A percentile compares a stretch with the other conserved stretches of the same genome.
These are phyloP conservation scores for Populus hybrid DNA, from an alignment of 441 rosid species.

Conservation along the genomic window DNA sequence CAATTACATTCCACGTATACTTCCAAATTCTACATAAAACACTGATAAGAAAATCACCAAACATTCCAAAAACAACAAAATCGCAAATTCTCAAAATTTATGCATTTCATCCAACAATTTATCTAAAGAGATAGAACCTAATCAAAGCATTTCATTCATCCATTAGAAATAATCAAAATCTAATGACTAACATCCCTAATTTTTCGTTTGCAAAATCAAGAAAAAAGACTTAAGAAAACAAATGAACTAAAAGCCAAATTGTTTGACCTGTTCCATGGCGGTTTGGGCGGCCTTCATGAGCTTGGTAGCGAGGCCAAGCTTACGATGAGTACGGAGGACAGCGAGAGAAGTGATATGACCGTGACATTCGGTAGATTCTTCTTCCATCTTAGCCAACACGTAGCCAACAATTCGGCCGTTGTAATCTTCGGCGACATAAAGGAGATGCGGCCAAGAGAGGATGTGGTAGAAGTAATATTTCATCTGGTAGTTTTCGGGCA, in stretches of 20 bases:
- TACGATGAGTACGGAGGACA: conserved; percentile 93
- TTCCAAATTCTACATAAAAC: no score
- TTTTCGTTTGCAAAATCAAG: neutral
- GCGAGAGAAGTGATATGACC: conserved; percentile 99
- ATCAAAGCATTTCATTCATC: neutral
- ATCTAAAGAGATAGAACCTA: no score
- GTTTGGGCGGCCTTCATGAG: conserved; percentile 97
- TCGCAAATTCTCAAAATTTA: no score
- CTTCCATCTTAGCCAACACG: conserved; percentile 97
- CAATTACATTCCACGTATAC: no score
- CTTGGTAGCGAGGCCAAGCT: conserved; percentile 94
- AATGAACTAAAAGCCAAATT: neutral
- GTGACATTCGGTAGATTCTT: conserved; percentile 91
- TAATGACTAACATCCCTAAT: neutral
- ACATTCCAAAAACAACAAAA: no score
- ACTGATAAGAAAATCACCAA: no score
- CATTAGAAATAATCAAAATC: neutral
- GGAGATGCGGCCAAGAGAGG: conserved; percentile 99
- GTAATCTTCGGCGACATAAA: conserved; percentile 96
- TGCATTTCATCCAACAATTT: no score
- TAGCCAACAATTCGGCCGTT: conserved; percentile 95
- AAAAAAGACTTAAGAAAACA: neutral
- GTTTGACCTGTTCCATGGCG: conserved; percentile 90
- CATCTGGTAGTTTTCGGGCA: conserved; percentile 99
- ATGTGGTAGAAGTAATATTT: conserved; percentile 93